phyloP scores from a whole-genome alignment of 345 rosid genomes.

The Arabis alpina region DNA sequence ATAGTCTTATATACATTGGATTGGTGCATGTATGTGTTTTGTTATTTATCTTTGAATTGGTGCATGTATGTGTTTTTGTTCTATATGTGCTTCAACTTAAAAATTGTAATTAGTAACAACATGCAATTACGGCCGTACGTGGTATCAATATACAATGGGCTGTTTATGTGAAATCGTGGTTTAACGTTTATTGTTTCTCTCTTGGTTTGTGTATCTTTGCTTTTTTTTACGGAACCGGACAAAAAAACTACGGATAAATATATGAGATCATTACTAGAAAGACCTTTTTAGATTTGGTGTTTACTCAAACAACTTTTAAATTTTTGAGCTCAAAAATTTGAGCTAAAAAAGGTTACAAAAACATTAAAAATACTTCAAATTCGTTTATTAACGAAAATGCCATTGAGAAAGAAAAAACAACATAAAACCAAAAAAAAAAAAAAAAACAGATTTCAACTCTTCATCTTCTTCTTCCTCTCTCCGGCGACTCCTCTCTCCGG shows the following conservation, averaged over 20 bases:
- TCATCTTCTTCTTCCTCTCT: no score
- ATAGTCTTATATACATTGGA: constrained; percentile 11
- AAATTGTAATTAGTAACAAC: constrained; percentile 20
- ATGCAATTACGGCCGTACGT: constrained; percentile 27
- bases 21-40: constrained; percentile 17
- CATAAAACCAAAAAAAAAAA: no score
- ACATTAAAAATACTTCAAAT: no score
- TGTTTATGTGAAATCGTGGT: background rate
- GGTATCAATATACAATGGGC: constrained; percentile 9
- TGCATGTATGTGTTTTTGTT: background rate
- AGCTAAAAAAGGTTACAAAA: no score
- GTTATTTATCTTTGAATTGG: background rate
- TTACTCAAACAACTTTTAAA: no score
- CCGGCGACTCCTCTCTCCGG: no score
- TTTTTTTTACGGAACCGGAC: background rate
- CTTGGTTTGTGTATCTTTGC: constrained; percentile 32
- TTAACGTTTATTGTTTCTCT: background rate
- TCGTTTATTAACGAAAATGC: no score
- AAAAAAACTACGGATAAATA: background rate
- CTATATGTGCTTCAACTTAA: background rate
- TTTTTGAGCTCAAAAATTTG: no score
- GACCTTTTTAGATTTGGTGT: no score
- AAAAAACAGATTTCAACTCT: no score
- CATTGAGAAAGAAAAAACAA: no score
- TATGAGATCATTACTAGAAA: no score